Percentiles rank a stretch among this genome's conserved stretches.
These are phyloP conservation scores for Comarum palustre DNA, from an alignment of 306 rosid species.

Conservation along the genomic window DNA sequence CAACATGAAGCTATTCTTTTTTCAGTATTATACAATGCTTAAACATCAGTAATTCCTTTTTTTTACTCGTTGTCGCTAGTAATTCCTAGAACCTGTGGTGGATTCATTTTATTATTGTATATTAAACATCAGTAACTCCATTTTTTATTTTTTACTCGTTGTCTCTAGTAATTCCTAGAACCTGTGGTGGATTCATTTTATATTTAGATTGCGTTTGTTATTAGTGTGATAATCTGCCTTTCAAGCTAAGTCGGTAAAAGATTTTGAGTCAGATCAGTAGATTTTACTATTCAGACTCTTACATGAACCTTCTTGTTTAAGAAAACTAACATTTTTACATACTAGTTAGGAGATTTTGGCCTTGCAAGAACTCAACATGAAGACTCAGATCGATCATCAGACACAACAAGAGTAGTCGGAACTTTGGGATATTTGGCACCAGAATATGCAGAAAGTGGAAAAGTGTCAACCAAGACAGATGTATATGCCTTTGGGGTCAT, in stretches of 20 bases:
- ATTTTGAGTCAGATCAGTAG: not conserved
- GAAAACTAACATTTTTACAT: constrained; percentile 28
- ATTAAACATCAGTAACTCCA: not conserved
- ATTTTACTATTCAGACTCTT: not conserved
- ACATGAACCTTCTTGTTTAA: not conserved
- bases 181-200: not conserved
- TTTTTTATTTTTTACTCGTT: not conserved
- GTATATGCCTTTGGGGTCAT: constrained; percentile 87
- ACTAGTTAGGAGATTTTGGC: constrained; percentile 85
- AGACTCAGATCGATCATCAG: constrained; percentile 44
- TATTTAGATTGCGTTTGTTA: not conserved
- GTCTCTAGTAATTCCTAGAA: not conserved
- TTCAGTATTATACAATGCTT: no score
- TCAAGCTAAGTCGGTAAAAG: not conserved
- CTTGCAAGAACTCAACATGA: constrained; percentile 62
- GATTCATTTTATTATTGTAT: not conserved
- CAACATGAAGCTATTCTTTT: no score
- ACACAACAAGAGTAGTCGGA: constrained; percentile 71
- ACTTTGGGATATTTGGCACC: constrained; percentile 87
- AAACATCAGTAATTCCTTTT: no score
- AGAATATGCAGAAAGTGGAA: constrained; percentile 86
- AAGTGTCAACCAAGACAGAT: constrained; percentile 74
- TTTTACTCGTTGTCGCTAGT: no score
- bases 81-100: no score
- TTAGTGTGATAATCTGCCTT: not conserved